phyloP scores from a whole-genome alignment of 83 land plant genomes.

The Picea engelmannii region DNA sequence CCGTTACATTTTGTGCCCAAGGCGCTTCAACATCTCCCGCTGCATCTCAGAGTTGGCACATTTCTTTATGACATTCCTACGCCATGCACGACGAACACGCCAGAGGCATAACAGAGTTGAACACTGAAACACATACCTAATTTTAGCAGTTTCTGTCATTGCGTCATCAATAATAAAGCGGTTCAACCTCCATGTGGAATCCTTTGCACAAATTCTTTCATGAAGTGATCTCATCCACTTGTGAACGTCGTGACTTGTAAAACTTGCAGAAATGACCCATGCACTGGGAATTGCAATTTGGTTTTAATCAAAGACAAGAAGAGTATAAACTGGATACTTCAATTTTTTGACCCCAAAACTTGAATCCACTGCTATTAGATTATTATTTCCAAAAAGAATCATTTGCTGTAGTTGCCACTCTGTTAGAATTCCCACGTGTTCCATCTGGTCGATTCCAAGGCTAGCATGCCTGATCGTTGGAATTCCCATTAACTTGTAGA shows the following conservation, averaged over 20 bases:
- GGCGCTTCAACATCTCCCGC: constrained; percentile 22
- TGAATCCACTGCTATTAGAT: constrained; percentile 63
- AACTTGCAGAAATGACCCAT: too few species aligned
- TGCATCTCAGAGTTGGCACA: constrained; percentile 13
- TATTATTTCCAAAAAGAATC: constrained; percentile 69
- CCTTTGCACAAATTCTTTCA: too few species aligned
- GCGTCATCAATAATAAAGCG: constrained; percentile 29
- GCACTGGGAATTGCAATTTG: too few species aligned
- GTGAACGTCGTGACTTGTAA: too few species aligned
- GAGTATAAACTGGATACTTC: constrained; percentile 12
- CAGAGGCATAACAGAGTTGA: constrained; percentile 22
- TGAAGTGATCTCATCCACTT: too few species aligned
- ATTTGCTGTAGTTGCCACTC: constrained; percentile 47
- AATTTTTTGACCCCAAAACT: constrained; percentile 62
- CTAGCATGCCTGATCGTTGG: too few species aligned
- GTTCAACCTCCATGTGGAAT: neutral
- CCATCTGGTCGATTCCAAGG: too few species aligned
- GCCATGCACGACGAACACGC: constrained; percentile 28
- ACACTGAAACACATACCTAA: constrained; percentile 21
- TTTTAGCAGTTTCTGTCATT: constrained; percentile 14
- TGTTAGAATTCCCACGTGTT: too few species aligned
- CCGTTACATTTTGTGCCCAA: too few species aligned
- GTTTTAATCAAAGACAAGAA: too few species aligned
- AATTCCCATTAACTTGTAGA: too few species aligned
- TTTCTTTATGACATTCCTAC: constrained; percentile 16